These are phyloP conservation scores for Anthracocystis setariae DNA, from an alignment of 1,284 basidiomycete species.

Conservation along the genomic window DNA sequence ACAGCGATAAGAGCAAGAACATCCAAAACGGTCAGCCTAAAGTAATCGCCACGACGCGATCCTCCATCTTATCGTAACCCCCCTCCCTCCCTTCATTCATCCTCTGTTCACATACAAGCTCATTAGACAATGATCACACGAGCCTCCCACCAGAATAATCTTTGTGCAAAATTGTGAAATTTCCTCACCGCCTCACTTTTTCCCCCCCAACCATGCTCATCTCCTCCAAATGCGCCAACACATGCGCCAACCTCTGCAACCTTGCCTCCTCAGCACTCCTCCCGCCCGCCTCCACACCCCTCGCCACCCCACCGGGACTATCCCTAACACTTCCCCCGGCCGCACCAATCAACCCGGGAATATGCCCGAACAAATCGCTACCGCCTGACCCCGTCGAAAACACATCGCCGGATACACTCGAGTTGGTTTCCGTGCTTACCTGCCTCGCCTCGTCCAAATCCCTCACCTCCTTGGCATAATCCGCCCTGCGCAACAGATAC, in stretches of 20 bases:
- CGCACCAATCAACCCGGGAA: constrained; percentile 30
- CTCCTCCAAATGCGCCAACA: constrained; percentile 37
- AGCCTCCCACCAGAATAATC: no score
- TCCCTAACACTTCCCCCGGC: not conserved
- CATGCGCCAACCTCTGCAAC: constrained; percentile 37
- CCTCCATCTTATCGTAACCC: constrained; percentile 23
- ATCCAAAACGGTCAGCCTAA: constrained; percentile 32
- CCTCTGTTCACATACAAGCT: not conserved
- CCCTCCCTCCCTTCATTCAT: constrained; percentile 6
- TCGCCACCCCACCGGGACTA: constrained; percentile 3
- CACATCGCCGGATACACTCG: constrained; percentile 7
- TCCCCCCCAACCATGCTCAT: constrained; percentile 13
- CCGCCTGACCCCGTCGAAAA: constrained; percentile 13
- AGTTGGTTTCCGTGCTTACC: constrained; percentile 14
- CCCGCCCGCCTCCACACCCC: not conserved
- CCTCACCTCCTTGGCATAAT: constrained; percentile 72
- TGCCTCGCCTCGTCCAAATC: constrained; percentile 47
- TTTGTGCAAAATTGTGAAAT: no score
- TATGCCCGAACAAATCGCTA: constrained; percentile 33
- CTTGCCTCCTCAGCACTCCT: constrained; percentile 24
- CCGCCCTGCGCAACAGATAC: constrained; percentile 87
- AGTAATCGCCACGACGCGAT: constrained; percentile 17
- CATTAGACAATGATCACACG: no score
- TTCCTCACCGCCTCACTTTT: constrained; percentile 2
- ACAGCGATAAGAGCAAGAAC: constrained; percentile 27